Conservation (phyloP, 2,329 filamentous ascomycete genomes). For the Furcasterigmium furcatum region DNA sequence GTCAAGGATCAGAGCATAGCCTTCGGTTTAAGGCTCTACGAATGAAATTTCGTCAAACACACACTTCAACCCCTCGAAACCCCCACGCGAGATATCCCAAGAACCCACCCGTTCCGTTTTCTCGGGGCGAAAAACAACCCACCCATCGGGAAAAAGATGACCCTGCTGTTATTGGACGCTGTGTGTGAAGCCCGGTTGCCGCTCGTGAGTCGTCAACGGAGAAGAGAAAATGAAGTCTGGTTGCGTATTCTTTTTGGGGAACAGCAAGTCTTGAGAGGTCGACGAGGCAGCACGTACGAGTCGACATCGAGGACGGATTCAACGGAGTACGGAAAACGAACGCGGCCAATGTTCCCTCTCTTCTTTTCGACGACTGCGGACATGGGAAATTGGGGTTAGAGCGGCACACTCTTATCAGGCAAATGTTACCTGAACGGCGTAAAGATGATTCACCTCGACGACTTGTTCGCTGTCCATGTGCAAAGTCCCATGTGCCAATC, state of each 20-base stretch:
- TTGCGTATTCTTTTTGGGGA: no score
- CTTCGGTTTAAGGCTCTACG: constrained; percentile 51
- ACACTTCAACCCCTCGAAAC: constrained; percentile 11
- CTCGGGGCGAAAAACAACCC: constrained; percentile 6
- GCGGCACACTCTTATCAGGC: no score
- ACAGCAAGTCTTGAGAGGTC: background rate
- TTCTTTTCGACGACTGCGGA: background rate
- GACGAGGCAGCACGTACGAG: background rate
- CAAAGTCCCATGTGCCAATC: no score
- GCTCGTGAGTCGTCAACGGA: background rate
- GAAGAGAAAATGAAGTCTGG: background rate
- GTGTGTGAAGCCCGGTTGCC: background rate
- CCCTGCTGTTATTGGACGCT: constrained; percentile 9
- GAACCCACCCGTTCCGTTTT: constrained; percentile 18
- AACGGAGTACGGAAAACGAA: background rate
- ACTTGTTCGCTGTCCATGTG: no score
- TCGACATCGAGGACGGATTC: constrained; percentile 1
- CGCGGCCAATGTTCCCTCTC: background rate
- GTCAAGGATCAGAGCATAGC: constrained; percentile 51
- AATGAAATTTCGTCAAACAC: constrained; percentile 47
- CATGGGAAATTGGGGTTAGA: background rate
- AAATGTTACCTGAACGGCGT: no score
- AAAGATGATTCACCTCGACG: no score
- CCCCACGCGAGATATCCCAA: constrained; percentile 13
- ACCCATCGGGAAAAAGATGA: constrained; percentile 8